A percentile compares a stretch with the other conserved stretches of the same genome.
Conservation (phyloP, 345 rosid species). For the Anastatica hierochuntica region DNA sequence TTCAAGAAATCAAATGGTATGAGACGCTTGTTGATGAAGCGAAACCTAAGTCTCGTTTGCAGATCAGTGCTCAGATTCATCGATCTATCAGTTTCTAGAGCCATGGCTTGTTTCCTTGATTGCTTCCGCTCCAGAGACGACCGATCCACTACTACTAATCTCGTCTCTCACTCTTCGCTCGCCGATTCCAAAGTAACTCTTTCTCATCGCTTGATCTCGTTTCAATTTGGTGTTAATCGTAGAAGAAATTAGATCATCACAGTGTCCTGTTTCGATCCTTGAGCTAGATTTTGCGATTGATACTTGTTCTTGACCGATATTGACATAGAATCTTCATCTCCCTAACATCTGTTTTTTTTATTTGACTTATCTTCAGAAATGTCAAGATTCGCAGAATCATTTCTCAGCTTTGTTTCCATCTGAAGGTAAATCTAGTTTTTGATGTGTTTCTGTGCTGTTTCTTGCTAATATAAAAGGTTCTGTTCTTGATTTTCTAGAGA, state of each 20-base stretch:
- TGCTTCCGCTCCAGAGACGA: constrained; percentile 59
- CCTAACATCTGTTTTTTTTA: not conserved
- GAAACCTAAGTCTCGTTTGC: constrained; percentile 23
- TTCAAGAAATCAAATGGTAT: constrained; percentile 28
- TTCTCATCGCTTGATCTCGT: constrained; percentile 2
- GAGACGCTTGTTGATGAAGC: constrained; percentile 36
- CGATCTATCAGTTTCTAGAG: constrained; percentile 7
- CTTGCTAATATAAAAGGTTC: not conserved
- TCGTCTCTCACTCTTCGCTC: constrained; percentile 23
- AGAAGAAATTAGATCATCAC: too few relatives aligned
- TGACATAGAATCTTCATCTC: not conserved
- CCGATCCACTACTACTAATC: constrained; percentile 23
- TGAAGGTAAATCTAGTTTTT: constrained; percentile 40
- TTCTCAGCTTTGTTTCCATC: constrained; percentile 51
- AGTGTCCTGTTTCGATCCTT: not conserved
- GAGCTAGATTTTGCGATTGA: not conserved
- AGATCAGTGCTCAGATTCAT: constrained; percentile 30
- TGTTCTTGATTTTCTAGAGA: constrained; percentile 23
- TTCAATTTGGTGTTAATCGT: not conserved
- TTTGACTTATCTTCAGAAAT: constrained; percentile 24
- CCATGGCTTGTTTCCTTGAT: constrained; percentile 63
- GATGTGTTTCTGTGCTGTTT: not conserved
- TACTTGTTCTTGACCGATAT: constrained; percentile 4
- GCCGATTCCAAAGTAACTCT: constrained; percentile 29
- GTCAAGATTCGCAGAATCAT: constrained; percentile 37